Conservation (phyloP, 2,329 filamentous ascomycete species). For the Clonostachys sp. region DNA sequence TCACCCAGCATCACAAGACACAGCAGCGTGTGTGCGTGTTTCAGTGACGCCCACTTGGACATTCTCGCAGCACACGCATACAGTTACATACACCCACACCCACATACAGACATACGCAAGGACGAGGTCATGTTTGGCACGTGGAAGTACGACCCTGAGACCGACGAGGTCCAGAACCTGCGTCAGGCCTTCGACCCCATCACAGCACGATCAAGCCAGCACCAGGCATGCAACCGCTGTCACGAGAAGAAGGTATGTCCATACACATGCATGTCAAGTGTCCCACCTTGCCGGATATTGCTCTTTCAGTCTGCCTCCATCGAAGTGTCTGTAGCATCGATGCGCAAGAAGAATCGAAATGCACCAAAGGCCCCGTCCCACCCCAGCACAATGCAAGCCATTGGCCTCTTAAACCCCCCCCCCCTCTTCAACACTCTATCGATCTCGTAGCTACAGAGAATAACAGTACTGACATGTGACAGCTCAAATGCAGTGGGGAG, state of each 20-base stretch:
- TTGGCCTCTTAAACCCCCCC: too few relatives aligned
- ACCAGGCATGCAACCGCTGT: conserved; percentile 30
- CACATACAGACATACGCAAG: neutral
- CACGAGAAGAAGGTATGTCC: conserved; percentile 29
- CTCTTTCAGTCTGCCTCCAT: too few relatives aligned
- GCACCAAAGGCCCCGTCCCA: too few relatives aligned
- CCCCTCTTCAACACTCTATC: too few relatives aligned
- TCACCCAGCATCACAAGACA: too few relatives aligned
- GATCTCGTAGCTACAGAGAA: neutral
- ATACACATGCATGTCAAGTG: too few relatives aligned
- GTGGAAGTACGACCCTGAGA: conserved; percentile 31
- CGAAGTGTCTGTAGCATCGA: too few relatives aligned
- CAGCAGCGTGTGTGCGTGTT: too few relatives aligned
- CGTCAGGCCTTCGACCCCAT: conserved; percentile 27
- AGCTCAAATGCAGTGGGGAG: conserved; percentile 31
- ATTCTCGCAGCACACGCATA: neutral
- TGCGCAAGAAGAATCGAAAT: too few relatives aligned
- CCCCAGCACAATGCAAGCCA: too few relatives aligned
- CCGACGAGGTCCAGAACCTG: conserved; percentile 27
- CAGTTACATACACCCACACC: neutral
- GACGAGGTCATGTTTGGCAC: conserved; percentile 25
- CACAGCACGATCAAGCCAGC: conserved; percentile 28
- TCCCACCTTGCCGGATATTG: too few relatives aligned
- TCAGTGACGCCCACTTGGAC: too few relatives aligned
- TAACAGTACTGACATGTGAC: conserved; percentile 1